Conservation (phyloP, 129 eudicot genomes). For the Chrysanthemum makinoi region DNA sequence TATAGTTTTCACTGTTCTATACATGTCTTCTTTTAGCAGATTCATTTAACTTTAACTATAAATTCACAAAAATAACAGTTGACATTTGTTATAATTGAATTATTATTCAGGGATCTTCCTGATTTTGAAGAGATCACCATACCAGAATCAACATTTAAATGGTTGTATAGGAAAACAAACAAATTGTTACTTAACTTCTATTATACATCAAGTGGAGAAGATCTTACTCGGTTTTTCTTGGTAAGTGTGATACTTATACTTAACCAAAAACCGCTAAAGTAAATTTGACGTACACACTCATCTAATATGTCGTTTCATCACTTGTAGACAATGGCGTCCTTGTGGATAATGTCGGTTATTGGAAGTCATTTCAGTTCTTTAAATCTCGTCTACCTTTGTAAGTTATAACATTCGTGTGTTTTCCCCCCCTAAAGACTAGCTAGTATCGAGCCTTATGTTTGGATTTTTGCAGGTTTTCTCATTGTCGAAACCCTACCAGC, state of each 20-base stretch:
- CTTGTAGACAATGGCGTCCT: slow-evolving; percentile 44
- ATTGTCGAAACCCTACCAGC: slow-evolving; percentile 63
- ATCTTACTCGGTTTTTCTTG: slow-evolving; percentile 50
- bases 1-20: slow-evolving; percentile 17
- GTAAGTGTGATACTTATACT: slow-evolving; percentile 31
- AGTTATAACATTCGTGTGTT: slow-evolving; percentile 4
- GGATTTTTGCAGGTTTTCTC: slow-evolving; percentile 46
- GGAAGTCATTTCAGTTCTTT: slow-evolving; percentile 71
- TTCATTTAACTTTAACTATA: background rate
- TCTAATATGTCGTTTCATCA: background rate
- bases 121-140: slow-evolving; percentile 46
- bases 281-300: background rate
- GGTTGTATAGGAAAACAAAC: slow-evolving; percentile 52
- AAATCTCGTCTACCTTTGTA: slow-evolving; percentile 67
- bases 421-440: background rate
- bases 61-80: background rate
- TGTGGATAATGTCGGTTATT: slow-evolving; percentile 68
- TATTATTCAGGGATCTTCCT: slow-evolving; percentile 56
- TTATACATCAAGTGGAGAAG: slow-evolving; percentile 65
- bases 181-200: slow-evolving; percentile 44
- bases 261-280: background rate
- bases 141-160: slow-evolving; percentile 58
- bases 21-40: background rate
- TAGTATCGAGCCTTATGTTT: background rate
- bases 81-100: background rate